Evolutionary conservation across 768 basidiomycete genomes (phyloP).

Genomic region (Pisolithus albus): DNA sequence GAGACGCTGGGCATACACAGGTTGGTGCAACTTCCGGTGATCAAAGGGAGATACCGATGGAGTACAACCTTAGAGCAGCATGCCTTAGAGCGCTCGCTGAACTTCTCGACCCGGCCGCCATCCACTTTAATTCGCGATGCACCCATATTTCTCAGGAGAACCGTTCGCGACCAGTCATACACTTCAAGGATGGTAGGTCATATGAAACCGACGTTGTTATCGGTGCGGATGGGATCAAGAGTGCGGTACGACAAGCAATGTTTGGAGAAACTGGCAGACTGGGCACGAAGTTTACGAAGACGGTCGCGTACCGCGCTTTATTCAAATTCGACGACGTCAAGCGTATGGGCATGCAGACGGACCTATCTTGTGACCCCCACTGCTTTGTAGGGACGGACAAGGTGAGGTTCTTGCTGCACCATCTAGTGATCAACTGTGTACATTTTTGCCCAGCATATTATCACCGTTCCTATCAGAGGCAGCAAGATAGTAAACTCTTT

Average conservation of each 20-base stretch:
- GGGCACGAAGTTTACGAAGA: constrained; percentile 37
- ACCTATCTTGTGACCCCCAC: constrained; percentile 29
- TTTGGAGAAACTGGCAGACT: constrained; percentile 19
- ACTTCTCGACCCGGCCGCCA: constrained; percentile 33
- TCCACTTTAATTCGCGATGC: constrained; percentile 49
- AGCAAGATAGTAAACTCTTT: constrained; percentile 31
- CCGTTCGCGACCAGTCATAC: constrained; percentile 26
- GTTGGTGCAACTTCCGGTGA: constrained; percentile 15
- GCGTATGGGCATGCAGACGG: constrained; percentile 37
- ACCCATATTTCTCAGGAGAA: constrained; percentile 24
- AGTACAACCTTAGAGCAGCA: constrained; percentile 30
- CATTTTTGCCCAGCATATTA: constrained; percentile 37
- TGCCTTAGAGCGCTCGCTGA: constrained; percentile 44
- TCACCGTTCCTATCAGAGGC: constrained; percentile 43
- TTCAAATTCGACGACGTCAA: constrained; percentile 35
- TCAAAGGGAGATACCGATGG: neutral
- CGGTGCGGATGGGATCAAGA: constrained; percentile 34
- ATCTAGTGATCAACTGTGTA: no score
- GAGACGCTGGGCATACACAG: constrained; percentile 41
- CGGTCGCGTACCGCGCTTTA: constrained; percentile 44
- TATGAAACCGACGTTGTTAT: constrained; percentile 43
- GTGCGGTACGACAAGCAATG: constrained; percentile 34
- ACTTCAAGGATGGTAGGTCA: constrained; percentile 44
- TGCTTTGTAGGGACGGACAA: constrained; percentile 41
- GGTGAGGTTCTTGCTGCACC: constrained; percentile 22